phyloP scores from a whole-genome alignment of 2,329 filamentous ascomycete species.

The Akanthomyces lecanii region DNA sequence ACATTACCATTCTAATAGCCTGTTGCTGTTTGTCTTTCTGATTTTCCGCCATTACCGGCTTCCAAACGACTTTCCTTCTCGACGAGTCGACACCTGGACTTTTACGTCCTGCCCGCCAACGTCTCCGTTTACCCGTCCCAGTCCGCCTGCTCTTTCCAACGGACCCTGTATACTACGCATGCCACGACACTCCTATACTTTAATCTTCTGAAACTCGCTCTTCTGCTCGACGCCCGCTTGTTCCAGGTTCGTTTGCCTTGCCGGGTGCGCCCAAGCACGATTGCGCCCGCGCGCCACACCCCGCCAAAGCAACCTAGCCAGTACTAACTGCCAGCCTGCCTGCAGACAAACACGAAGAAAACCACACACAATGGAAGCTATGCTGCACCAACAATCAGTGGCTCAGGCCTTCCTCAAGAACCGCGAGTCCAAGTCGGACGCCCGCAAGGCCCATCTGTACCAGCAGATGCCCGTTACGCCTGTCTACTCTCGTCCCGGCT shows the following conservation, averaged over 20 bases:
- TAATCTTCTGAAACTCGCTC: constrained; percentile 10
- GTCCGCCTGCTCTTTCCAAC: neutral
- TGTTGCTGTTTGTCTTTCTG: constrained; percentile 19
- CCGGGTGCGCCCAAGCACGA: too few species aligned
- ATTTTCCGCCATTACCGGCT: neutral
- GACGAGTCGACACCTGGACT: neutral
- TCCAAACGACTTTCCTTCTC: constrained; percentile 10
- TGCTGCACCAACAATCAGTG: constrained; percentile 55
- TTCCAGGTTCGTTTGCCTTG: constrained; percentile 8
- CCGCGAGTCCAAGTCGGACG: constrained; percentile 68
- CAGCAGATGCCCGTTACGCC: constrained; percentile 58
- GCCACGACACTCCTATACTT: constrained; percentile 15
- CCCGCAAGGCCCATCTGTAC: constrained; percentile 68
- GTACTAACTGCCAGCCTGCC: constrained; percentile 24
- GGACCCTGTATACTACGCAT: constrained; percentile 18
- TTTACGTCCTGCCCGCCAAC: neutral
- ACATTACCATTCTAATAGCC: constrained; percentile 19
- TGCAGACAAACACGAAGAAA: constrained; percentile 27
- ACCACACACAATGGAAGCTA: constrained; percentile 58
- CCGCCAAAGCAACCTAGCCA: neutral
- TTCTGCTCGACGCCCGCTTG: constrained; percentile 2
- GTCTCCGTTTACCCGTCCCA: neutral
- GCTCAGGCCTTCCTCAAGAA: constrained; percentile 86
- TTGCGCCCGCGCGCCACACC: neutral
- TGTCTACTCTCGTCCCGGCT: constrained; percentile 61